Base-by-base conservation (phyloP, 352 stramenopile genomes). In the Globisporangium sylvaticum region DNA sequence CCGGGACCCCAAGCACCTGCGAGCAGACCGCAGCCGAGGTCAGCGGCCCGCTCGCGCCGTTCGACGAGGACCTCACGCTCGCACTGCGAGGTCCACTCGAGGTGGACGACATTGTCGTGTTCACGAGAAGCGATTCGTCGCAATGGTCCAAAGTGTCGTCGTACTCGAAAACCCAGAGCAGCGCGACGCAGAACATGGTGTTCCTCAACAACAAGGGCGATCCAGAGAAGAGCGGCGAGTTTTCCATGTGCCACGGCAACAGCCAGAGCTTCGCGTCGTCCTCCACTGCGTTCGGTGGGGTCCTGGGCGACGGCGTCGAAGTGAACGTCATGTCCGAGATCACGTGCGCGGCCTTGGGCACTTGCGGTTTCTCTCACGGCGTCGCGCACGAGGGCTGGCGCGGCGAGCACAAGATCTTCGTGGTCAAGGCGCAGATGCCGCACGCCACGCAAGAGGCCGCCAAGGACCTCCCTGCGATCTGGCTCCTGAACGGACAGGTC, bases 151-250 rank as follows among this genome's bases (percentile, higher is more conserved):
- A 66, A 22, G 70, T 72, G 18, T 83, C 79, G 0, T 70, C 66
- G 27, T 87, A 71, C 67, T 78, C 64, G 3, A 56, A 31, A 12
- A 42, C 4, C 10, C 74, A 75, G 18, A 29, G 18, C 1, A 69
- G 39, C 4, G 62, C 62, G 15, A 53, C 54, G 18, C 42, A 78
- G 14, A 87, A 87, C 71, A 74, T 81, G 72, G 74, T 81, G 7
- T 83, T 87, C 58, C 67, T 87, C 32, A 87, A 84, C 67, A 87
- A 84, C 72, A 76, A 76, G 24, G 76, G 76, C n/a, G 69, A 79
- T 34, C 27, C 59, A 20, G 34, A 69, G 2, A 70, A 71, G 57
- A 81, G 74, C 20, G 69, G 76, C 8, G 70, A 75, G 32, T 83
- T 80, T 37, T 70, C 79, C 37, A 75, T 69, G 53, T 86, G 74